Percentiles rank a stretch among this genome's conserved stretches.
These are phyloP conservation scores for Pseudocercospora musae DNA, from an alignment of 2,329 filamentous ascomycete species.

Conservation along the genomic window DNA sequence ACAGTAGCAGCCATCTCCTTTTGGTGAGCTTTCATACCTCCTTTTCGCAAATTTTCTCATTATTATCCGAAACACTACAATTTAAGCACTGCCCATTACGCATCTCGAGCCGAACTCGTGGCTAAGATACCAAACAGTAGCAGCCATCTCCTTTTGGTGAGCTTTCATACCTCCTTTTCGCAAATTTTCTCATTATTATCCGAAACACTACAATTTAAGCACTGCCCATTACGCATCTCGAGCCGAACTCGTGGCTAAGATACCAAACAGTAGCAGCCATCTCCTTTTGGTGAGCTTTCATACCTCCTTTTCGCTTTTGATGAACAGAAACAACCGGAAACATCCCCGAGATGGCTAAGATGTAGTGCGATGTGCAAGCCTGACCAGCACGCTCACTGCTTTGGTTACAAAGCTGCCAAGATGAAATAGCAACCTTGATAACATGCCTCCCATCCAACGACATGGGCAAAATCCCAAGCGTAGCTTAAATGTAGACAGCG, in stretches of 20 bases:
- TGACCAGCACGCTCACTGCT: constrained; percentile 22
- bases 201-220: constrained; percentile 8
- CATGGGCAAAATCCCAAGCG: constrained; percentile 17
- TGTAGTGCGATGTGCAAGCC: constrained; percentile 21
- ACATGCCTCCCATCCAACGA: constrained; percentile 20
- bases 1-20: constrained; percentile 4
- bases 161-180: constrained; percentile 11
- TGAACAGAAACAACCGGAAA: constrained; percentile 16
- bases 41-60: constrained; percentile 5
- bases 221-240: constrained; percentile 10
- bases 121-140: constrained; percentile 10
- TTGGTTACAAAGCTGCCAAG: constrained; percentile 20
- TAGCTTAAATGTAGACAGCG: constrained; percentile 22
- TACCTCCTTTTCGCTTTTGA: constrained; percentile 10
- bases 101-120: neutral
- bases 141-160: constrained; percentile 6
- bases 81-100: constrained; percentile 12
- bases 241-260: constrained; percentile 6
- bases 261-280: constrained; percentile 7
- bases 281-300: constrained; percentile 6
- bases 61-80: constrained; percentile 5
- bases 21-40: constrained; percentile 9
- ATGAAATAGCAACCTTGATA: constrained; percentile 18
- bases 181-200: neutral
- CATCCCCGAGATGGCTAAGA: constrained; percentile 25